Evolutionary conservation across 805 yeast species (phyloP).

Genomic region (Metschnikowia proteae): DNA sequence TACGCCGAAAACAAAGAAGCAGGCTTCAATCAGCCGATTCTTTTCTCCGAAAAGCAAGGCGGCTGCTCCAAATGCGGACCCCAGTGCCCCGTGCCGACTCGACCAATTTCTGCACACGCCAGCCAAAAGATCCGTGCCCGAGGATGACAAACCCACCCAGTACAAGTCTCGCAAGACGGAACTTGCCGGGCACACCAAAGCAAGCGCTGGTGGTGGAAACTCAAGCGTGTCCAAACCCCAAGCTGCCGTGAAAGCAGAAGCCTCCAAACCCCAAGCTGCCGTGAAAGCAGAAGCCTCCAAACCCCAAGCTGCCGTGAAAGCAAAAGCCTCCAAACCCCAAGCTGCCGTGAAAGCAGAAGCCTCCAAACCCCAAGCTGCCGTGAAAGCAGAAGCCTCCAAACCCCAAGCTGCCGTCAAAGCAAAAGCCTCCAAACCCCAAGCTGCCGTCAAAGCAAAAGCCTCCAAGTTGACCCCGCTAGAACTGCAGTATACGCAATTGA

Average conservation of each 20-base stretch:
- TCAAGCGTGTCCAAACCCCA: too few relatives aligned
- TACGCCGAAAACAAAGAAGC: conserved; percentile 8
- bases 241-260: background rate
- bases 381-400: too few relatives aligned
- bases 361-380: too few relatives aligned
- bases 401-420: background rate
- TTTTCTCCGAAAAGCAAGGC: conserved; percentile 7
- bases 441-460: background rate
- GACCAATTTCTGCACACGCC: background rate
- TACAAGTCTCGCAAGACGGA: too few relatives aligned
- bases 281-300: background rate
- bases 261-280: too few relatives aligned
- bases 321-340: background rate
- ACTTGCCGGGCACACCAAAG: too few relatives aligned
- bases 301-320: too few relatives aligned
- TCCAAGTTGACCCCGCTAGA: conserved; percentile 63
- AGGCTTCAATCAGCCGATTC: conserved; percentile 16
- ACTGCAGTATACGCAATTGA: conserved; percentile 67
- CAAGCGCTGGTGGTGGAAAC: too few relatives aligned
- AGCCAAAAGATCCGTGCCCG: background rate
- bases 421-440: background rate
- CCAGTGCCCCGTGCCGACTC: background rate
- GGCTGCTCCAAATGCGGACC: background rate
- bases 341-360: too few relatives aligned
- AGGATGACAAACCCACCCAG: background rate